Evolutionary conservation across 2,329 filamentous ascomycete genomes (phyloP), one percentile per base, ranked within the genome.

Genomic region (Colletotrichum chlorophyti): DNA sequence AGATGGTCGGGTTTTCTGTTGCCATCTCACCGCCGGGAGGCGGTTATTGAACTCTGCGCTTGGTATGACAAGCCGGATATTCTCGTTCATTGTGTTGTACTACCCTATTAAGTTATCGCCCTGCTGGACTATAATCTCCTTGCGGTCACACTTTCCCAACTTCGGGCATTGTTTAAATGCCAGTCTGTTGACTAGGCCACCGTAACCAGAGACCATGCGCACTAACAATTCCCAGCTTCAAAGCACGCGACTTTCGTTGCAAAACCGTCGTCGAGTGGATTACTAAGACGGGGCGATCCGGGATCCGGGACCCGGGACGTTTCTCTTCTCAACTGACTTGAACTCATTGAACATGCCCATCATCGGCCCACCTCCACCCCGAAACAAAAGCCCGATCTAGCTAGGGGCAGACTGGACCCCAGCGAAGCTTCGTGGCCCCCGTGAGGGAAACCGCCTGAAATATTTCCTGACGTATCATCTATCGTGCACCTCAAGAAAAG

Each of bases 361-460:
- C n/a, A n/a, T 55, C 51, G 51, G 37, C 57, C 57, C 51, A 60
- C 24, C 26, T 45, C 52, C 26, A 40, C 55, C 35, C n/a, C n/a
- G n/a, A 35, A 58, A 40, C 38, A 37, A 32, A 37, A 40, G 26
- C 27, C 47, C 43, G 35, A 58, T 37, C 41, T 58, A 42, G 49
- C n/a, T 17, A 42, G 6, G 32, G 31, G 8, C 23, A 17, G 14
- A 5, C 9, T 42, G 31, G 14, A 27, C 15, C 17, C 45, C 35
- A n/a, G 21, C 32, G 26, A 46, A 52, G 24, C 48, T 45, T 53
- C 15, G 21, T 38, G 48, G 42, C n/a, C 42, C 50, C 27, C 38
- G n/a, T 42, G 27, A 23, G 35, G n/a, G 29, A 54, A 40, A 11
- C 31, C 17, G 23, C 15, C 45, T 52, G 37, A 34, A n/a, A 1